phyloP scores from a whole-genome alignment of 768 basidiomycete genomes.

The Mycena alexandri region DNA sequence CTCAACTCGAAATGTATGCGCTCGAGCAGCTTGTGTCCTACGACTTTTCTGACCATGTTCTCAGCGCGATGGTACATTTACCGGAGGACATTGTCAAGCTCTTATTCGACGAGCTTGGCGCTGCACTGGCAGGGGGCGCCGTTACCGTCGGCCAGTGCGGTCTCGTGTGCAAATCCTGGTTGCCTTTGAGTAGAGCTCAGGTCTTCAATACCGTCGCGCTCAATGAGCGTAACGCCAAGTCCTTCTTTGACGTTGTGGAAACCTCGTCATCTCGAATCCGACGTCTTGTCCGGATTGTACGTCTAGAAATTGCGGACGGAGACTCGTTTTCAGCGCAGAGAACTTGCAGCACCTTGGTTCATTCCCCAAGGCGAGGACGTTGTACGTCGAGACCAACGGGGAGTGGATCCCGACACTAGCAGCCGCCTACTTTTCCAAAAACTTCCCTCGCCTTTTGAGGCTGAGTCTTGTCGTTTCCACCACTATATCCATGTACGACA shows the following conservation, averaged over 20 bases:
- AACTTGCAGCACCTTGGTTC: not conserved
- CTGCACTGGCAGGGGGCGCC: too few relatives aligned
- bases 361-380: not conserved
- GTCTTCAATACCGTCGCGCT: conserved; percentile 9
- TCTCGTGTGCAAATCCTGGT: conserved; percentile 24
- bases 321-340: not conserved
- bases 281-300: not conserved
- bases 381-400: not conserved
- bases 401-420: not conserved
- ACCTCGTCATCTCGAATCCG: conserved; percentile 2
- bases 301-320: not conserved
- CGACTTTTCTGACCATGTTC: too few relatives aligned
- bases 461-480: not conserved
- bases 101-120: too few relatives aligned
- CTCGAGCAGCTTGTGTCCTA: too few relatives aligned
- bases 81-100: too few relatives aligned
- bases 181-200: conserved; percentile 7
- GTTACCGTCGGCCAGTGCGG: conserved; percentile 3
- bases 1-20: too few relatives aligned
- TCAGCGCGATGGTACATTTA: too few relatives aligned
- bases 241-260: conserved; percentile 8
- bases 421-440: not conserved
- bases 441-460: conserved; percentile 15
- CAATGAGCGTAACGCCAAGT: not conserved
- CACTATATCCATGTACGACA: not conserved